These are phyloP conservation scores for Tagetes patula DNA, from an alignment of 129 eudicot species.

Conservation along the genomic window DNA sequence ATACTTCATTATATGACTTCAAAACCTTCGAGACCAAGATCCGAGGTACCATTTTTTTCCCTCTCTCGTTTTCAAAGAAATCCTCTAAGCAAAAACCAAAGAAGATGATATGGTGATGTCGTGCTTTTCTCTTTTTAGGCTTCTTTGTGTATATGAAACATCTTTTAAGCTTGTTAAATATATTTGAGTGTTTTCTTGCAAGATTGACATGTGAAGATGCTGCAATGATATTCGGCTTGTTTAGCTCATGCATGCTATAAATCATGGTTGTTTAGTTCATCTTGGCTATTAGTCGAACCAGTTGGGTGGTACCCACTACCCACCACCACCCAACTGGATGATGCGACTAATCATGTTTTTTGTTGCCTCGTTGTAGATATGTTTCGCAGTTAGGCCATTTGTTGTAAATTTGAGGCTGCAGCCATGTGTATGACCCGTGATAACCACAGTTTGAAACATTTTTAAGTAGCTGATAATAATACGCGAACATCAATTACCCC, in stretches of 20 bases:
- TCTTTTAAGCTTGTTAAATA: slow-evolving; percentile 14
- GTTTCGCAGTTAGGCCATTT: neutral
- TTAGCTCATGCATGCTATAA: no score
- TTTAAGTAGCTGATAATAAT: neutral
- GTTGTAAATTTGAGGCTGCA: neutral
- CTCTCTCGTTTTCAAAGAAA: slow-evolving; percentile 33
- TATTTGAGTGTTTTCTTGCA: slow-evolving; percentile 21
- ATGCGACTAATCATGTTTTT: neutral
- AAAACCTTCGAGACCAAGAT: slow-evolving; percentile 42
- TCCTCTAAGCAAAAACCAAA: slow-evolving; percentile 28
- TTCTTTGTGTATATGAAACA: slow-evolving; percentile 31
- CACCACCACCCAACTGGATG: neutral
- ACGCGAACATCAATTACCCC: neutral
- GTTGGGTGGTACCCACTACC: no score
- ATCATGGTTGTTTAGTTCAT: no score
- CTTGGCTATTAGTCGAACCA: no score
- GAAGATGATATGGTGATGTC: slow-evolving; percentile 27
- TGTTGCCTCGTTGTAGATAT: neutral
- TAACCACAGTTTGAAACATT: no score
- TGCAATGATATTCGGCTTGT: neutral
- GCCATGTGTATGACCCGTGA: neutral
- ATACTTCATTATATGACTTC: slow-evolving; percentile 54
- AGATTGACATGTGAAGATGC: neutral
- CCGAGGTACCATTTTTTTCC: slow-evolving; percentile 50
- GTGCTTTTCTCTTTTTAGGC: neutral